Percentiles rank a stretch among this genome's conserved stretches.
phyloP scores from a whole-genome alignment of 441 rosid species.

The Brassica balearica region DNA sequence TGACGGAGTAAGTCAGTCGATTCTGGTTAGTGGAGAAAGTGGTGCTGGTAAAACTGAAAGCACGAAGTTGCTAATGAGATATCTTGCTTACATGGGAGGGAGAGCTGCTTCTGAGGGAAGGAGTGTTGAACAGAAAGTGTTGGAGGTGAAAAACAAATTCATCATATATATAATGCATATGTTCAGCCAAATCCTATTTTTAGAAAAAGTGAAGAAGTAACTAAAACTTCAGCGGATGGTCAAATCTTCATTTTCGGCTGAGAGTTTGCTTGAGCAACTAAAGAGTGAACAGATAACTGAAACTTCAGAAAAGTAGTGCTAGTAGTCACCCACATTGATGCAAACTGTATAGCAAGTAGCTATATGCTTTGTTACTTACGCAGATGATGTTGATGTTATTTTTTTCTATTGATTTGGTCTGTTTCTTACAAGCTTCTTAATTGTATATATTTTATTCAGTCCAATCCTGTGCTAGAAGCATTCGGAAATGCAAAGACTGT shows the following conservation, averaged over 20 bases:
- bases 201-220: constrained; percentile 21
- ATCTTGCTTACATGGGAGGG: constrained; percentile 99
- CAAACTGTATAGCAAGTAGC: constrained; percentile 29
- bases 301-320: constrained; percentile 21
- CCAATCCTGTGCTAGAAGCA: constrained; percentile 99
- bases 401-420: constrained; percentile 1
- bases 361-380: constrained; percentile 5
- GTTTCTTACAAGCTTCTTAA: constrained; percentile 21
- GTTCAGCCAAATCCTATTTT: constrained; percentile 23
- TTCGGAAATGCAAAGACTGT: constrained; percentile 99
- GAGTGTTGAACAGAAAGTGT: constrained; percentile 96
- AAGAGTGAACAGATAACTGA: constrained; percentile 11
- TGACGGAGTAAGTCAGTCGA: constrained; percentile 89
- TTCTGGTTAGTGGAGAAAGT: constrained; percentile 99
- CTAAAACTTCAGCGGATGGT: constrained; percentile 20
- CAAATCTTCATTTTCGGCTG: constrained; percentile 12
- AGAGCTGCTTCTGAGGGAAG: constrained; percentile 96
- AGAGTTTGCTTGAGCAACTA: constrained; percentile 24
- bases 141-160: constrained; percentile 62
- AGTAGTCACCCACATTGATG: constrained; percentile 20
- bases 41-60: constrained; percentile 99
- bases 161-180: neutral
- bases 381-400: constrained; percentile 20
- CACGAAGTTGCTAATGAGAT: constrained; percentile 94
- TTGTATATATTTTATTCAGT: constrained; percentile 62